These are phyloP conservation scores for Dothiorella sarmentorum DNA, from an alignment of 2,329 filamentous ascomycete genomes.

Conservation along the genomic window DNA sequence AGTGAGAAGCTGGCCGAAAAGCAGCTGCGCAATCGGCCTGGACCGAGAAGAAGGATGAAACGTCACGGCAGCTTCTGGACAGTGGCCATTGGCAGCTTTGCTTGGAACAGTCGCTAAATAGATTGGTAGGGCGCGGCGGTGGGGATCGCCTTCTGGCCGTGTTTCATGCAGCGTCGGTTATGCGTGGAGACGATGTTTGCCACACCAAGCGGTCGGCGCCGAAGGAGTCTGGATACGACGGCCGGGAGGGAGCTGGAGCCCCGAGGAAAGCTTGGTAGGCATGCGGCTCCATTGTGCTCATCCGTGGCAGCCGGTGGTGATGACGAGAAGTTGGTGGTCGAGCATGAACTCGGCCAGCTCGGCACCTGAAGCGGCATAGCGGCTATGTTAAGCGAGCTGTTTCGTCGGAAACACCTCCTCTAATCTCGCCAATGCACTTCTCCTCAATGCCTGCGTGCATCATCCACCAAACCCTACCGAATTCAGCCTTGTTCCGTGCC, in stretches of 20 bases:
- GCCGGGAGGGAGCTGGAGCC: neutral
- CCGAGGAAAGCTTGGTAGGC: neutral
- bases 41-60: neutral
- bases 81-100: neutral
- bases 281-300: neutral
- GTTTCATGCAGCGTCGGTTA: conserved; percentile 8
- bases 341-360: neutral
- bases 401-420: conserved; percentile 5
- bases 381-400: conserved; percentile 1
- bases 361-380: neutral
- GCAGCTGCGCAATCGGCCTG: neutral
- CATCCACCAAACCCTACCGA: neutral
- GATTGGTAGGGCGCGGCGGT: neutral
- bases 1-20: neutral
- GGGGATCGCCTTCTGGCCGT: neutral
- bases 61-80: neutral
- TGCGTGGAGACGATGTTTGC: conserved; percentile 12
- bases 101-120: neutral
- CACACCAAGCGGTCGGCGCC: neutral
- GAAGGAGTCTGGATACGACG: neutral
- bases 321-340: neutral
- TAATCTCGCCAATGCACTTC: conserved; percentile 8
- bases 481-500: neutral
- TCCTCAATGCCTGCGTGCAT: conserved; percentile 14
- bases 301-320: neutral